Evolutionary conservation across 805 yeast genomes (phyloP), one percentile per base, ranked within the genome.

Genomic region (Candida suzukii): DNA sequence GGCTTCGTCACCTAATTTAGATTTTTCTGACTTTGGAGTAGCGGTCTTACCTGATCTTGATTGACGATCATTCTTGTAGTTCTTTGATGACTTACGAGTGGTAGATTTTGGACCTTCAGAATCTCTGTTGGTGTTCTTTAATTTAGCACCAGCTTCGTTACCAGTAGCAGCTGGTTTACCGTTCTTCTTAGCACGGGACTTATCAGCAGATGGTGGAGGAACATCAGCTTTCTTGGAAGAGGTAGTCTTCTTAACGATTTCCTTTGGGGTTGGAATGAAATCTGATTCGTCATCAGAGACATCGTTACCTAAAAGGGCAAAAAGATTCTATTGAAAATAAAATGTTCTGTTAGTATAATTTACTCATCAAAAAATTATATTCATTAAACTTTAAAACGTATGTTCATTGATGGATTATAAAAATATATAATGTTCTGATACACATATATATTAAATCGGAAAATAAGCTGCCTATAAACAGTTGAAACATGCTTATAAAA

Each of bases 1-100:
- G 74, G 78, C 73, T 80, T 82, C 78, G 61, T 81, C 87, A 62
- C 96, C 95, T 91, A 96, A 87, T 52, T 88, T 90, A 69, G 80
- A 82, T 66, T 74, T 77, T 60, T 83, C 75, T 67, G 83, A 81
- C 82, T 88, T 90, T 55, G 74, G 77, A 55, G 95, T 73, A 73
- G 88, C 96, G 58, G 78, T 65, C 75, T 84, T 86, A 61, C 83
- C 87, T 52, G 86, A 62, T 74, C 84, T 85, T 52, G 91, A 78
- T 61, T 80, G 93, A 70, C 95, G 93, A 79, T 91, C 98, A 46
- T 67, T 66, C 56, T 74, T 71, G 63, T 65, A 70, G 43, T 48
- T 51, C 69, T 78, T 78, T 61, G 73, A 68, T 57, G 76, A 63
- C 37, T 54, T 57, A 50, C 64, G 57, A 29, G 44, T 41, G 58